Base-by-base conservation (phyloP, 176 grass and related monocot species). In the Ampelocalamus luodianensis region DNA sequence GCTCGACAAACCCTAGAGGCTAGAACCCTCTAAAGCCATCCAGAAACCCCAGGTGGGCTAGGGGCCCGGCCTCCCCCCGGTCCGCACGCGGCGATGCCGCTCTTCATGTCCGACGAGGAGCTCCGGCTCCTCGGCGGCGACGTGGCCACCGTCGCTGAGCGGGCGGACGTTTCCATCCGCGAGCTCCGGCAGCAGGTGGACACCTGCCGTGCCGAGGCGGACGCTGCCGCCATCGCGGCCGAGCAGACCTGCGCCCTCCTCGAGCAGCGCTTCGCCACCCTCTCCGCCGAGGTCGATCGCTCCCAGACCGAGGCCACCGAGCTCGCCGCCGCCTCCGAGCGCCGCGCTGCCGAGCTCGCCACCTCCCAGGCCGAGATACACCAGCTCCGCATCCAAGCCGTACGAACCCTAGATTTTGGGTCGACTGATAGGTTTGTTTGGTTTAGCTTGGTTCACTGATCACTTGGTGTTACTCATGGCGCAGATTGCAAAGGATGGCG, bases 71-170 rank as follows among this genome's bases (percentile, higher is more conserved):
- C 42, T 17, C 5, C 46, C 18, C 48, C 14, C 48, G 17, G 5
- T 64, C 63, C 51, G 11, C 43, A 36, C 63, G 53, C 86, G 71
- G 78, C 40, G 68, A 99, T 99, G 96, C 91, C 91, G 71, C 91
- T 96, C 54, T 99, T 99, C 86, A 91, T 99, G 22, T 94, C 96
- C 15, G 93, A 99, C 36, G 93, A 96, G 88, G 96, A 99, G 89
- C 86, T 99, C 86, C 89, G 84, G 65, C 88, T 88, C 74, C 83
- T 99, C 59, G 88, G 86, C 23, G 85, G 89, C 40, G 96, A 99
- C 86, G 82, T 82, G 70, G 72, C 70, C 39, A 88, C 91, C 27
- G 90, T 99, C n/a, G 91, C 91, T 66, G 96, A 99, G 80, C 86
- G 93, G 70, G 96, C 96, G 3, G 93, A 96, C 53, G 91, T 88